phyloP scores from a whole-genome alignment of 805 yeast species.

The Lipomyces kockii region DNA sequence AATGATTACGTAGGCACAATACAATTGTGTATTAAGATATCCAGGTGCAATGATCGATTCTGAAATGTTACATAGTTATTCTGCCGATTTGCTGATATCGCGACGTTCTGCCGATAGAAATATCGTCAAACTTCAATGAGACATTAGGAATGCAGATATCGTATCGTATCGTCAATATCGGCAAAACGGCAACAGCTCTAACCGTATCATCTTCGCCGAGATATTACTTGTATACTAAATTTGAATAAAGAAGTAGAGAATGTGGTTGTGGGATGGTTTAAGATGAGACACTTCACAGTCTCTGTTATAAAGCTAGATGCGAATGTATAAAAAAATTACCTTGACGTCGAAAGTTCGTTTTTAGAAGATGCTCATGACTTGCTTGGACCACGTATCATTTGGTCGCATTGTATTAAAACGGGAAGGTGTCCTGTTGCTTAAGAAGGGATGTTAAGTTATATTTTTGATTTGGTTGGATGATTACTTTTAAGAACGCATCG shows the following conservation, averaged over 20 bases:
- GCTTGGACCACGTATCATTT: not conserved
- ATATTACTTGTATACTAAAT: not conserved
- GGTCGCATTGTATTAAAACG: constrained; percentile 5
- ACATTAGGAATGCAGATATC: no score
- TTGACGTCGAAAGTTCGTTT: not conserved
- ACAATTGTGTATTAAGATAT: no score
- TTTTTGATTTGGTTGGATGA: not conserved
- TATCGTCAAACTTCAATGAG: no score
- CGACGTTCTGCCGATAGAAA: no score
- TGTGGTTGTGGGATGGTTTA: constrained; percentile 1
- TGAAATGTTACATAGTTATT: no score
- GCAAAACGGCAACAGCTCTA: not conserved
- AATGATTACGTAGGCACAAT: no score
- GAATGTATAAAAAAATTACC: not conserved
- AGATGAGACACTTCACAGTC: not conserved
- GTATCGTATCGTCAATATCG: no score
- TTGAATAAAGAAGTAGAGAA: constrained; percentile 3
- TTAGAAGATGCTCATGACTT: not conserved
- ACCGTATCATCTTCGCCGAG: constrained; percentile 4
- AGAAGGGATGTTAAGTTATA: not conserved
- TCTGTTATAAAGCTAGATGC: constrained; percentile 1
- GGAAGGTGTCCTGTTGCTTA: not conserved
- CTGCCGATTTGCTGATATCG: no score
- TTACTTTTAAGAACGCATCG: not conserved
- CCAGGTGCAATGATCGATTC: no score